Percentiles rank a stretch among this genome's conserved stretches.
Conservation (phyloP, 345 rosid species). For the Sisymbrium irio region DNA sequence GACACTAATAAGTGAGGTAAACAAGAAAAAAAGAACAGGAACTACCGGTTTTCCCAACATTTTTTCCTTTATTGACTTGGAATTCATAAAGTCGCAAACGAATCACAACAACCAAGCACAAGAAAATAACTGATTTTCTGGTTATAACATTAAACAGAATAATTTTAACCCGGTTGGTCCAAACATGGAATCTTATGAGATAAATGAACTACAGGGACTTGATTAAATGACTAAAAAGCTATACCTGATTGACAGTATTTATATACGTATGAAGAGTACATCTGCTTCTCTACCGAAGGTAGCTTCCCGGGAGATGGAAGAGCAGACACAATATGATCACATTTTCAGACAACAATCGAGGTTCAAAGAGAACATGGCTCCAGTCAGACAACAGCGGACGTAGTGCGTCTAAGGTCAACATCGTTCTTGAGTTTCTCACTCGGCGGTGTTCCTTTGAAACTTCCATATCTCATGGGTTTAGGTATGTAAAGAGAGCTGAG, state of each 20-base stretch:
- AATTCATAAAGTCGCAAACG: background rate
- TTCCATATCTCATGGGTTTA: conserved; percentile 76
- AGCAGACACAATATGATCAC: conserved; percentile 18
- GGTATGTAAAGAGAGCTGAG: conserved; percentile 73
- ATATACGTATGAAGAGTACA: conserved; percentile 35
- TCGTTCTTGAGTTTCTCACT: conserved; percentile 55
- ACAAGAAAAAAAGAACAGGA: no score
- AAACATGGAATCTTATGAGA: conserved; percentile 19
- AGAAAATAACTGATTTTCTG: conserved; percentile 19
- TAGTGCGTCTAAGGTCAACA: conserved; percentile 68
- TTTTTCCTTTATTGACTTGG: background rate
- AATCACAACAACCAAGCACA: conserved; percentile 14
- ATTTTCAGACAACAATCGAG: conserved; percentile 12
- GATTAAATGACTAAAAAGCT: conserved; percentile 41
- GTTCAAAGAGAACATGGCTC: background rate
- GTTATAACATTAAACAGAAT: conserved; percentile 25
- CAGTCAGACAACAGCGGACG: conserved; percentile 68
- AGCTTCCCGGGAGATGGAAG: conserved; percentile 22
- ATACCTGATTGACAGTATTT: conserved; percentile 40
- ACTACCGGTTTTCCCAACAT: no score
- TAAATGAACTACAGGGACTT: conserved; percentile 27
- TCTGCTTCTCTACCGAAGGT: conserved; percentile 21
- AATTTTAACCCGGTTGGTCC: conserved; percentile 14
- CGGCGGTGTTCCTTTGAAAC: conserved; percentile 69
- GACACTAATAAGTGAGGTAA: no score